Conservation (phyloP, 2,329 filamentous ascomycete species). For the Penicillium concentricum region DNA sequence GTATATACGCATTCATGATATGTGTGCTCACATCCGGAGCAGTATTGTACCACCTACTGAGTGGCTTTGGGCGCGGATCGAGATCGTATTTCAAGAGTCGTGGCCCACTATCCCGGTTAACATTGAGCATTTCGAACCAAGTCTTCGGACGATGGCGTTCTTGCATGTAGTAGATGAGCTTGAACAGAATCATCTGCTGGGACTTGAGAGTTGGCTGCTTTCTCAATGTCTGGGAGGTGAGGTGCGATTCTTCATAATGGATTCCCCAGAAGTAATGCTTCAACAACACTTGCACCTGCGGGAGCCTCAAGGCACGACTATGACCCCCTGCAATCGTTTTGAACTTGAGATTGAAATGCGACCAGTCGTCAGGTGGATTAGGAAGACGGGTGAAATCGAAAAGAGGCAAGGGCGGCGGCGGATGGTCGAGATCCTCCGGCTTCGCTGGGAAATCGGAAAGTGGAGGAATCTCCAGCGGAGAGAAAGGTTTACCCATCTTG, state of each 20-base stretch:
- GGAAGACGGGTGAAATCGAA: conserved; percentile 11
- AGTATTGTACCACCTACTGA: conserved; percentile 26
- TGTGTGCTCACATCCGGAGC: conserved; percentile 3
- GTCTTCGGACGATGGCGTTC: conserved; percentile 17
- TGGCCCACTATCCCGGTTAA: conserved; percentile 30
- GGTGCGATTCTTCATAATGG: background rate
- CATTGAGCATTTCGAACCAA: conserved; percentile 16
- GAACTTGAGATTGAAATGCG: conserved; percentile 1
- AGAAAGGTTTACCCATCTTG: background rate
- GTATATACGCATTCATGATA: conserved; percentile 1
- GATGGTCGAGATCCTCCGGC: conserved; percentile 2
- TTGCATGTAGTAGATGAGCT: conserved; percentile 28
- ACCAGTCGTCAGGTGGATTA: conserved; percentile 11
- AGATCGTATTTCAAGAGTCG: conserved; percentile 27
- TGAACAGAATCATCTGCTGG: conserved; percentile 15
- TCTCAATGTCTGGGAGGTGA: background rate
- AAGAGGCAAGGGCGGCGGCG: background rate
- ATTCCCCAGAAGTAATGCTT: conserved; percentile 31
- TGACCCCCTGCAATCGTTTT: background rate
- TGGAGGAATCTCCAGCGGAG: background rate
- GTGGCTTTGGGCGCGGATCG: conserved; percentile 12
- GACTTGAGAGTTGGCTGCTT: background rate
- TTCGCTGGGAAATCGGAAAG: background rate
- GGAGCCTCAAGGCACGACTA: background rate
- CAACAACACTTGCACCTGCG: conserved; percentile 6